Evolutionary conservation across 2,329 filamentous ascomycete genomes (phyloP), one percentile per base, ranked within the genome.

Genomic region (Aspergillus novoparasiticus): DNA sequence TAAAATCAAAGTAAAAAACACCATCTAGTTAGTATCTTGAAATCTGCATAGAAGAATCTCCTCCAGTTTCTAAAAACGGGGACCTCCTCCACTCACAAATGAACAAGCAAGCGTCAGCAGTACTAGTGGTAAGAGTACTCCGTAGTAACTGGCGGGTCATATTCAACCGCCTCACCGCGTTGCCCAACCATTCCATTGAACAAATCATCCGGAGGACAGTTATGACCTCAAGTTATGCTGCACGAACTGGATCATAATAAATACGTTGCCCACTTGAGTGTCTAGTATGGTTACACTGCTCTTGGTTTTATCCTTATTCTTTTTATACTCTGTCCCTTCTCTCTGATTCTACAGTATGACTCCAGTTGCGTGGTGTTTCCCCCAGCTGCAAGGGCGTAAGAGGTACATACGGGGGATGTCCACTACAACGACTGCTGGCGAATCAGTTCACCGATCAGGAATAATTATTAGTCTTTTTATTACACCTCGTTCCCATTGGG

Each of bases 131-230:
- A 54, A 21, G 55, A 45, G 32, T 34, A 32, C 8, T 32, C 10
- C 2, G 30, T 57, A 28, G 51, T 41, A 56, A 53, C 51, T 26
- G 59, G 63, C 58, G 64, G 63, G 63, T 64, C 48, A 41, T 32
- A 39, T 46, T 62, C 53, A 62, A 61, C 64, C 63, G 64, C 67
- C 66, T 69, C 67, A 68, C 64, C 66, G 66, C 64, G 66, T 61
- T 61, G 64, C 67, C 66, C 64, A 67, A 68, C 63, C 45, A 59
- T 45, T 45, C 45, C 23, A 9, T 12, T 55, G 32, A 57, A 64
- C 66, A 66, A 69, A 66, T 69, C 63, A 59, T 54, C 50, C 62
- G 66, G 64, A 65, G 64, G 66, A 61, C 59, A 59, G 54, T 62
- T 26, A 48, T 51, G 58, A 16, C 58, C 58, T 59, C 48, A 41